These are phyloP conservation scores for Chaetoceros tenuissimus DNA, from an alignment of 108 stramenopile genomes.

Conservation along the genomic window DNA sequence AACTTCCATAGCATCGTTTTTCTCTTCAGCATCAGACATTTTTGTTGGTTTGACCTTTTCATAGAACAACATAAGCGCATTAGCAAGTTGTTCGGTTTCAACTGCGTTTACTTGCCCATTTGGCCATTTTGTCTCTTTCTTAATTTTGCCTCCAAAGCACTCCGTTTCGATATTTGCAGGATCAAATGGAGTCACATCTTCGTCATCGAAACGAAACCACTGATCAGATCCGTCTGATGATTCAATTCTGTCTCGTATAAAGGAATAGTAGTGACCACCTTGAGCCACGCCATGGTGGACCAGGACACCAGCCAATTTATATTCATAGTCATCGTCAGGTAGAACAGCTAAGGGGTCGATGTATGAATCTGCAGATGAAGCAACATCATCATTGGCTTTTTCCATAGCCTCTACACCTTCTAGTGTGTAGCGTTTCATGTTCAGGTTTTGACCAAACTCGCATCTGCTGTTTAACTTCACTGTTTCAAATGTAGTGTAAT, in stretches of 20 bases:
- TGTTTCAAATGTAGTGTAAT: constrained; percentile 97
- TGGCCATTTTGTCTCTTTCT: constrained; percentile 85
- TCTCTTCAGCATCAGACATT: constrained; percentile 10
- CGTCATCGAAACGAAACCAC: constrained; percentile 97
- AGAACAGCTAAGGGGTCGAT: constrained; percentile 42
- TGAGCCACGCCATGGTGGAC: constrained; percentile 97
- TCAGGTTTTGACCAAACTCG: constrained; percentile 88
- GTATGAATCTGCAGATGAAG: constrained; percentile 7
- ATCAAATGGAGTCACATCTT: constrained; percentile 95
- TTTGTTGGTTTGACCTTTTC: constrained; percentile 83
- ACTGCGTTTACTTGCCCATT: constrained; percentile 86
- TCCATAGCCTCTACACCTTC: constrained; percentile 84
- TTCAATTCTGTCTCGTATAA: constrained; percentile 80
- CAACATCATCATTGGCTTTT: constrained; percentile 29
- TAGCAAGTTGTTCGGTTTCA: constrained; percentile 91
- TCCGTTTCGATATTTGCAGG: constrained; percentile 76
- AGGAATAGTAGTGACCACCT: constrained; percentile 97
- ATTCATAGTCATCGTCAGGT: constrained; percentile 87
- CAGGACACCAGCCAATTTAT: constrained; percentile 88
- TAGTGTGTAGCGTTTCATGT: constrained; percentile 91
- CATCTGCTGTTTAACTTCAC: constrained; percentile 95
- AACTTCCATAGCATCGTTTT: constrained; percentile 11
- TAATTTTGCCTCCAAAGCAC: constrained; percentile 93
- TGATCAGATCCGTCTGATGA: constrained; percentile 36
- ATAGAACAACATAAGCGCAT: constrained; percentile 96